phyloP scores from a whole-genome alignment of 1,284 basidiomycete genomes.

The Takashimella tepidaria region DNA sequence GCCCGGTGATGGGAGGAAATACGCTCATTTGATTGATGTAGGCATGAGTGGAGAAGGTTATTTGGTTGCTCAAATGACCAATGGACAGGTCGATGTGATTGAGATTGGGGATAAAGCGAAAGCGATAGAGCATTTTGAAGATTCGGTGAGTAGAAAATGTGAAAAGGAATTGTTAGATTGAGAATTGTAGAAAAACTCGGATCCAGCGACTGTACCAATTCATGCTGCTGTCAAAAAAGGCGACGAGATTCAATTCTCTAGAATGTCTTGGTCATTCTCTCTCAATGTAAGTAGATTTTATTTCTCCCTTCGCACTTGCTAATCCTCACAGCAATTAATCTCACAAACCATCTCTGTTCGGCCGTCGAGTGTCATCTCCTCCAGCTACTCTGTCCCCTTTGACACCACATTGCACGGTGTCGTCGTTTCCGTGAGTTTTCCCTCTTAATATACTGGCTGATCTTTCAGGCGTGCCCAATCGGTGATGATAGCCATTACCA shows the following conservation, averaged over 20 bases:
- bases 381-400: constrained; percentile 47
- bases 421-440: constrained; percentile 59
- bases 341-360: background rate
- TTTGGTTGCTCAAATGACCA: constrained; percentile 50
- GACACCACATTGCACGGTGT: constrained; percentile 66
- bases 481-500: constrained; percentile 18
- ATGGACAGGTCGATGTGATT: constrained; percentile 58
- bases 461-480: constrained; percentile 21
- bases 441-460: constrained; percentile 1
- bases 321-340: background rate
- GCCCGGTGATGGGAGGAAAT: constrained; percentile 25
- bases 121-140: constrained; percentile 58
- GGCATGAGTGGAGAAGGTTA: constrained; percentile 36
- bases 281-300: constrained; percentile 52
- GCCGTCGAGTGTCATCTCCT: background rate
- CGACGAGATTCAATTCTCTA: constrained; percentile 50
- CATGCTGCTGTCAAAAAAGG: constrained; percentile 48
- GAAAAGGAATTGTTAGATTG: too few species aligned
- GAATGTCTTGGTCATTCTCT: constrained; percentile 66
- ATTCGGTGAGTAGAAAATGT: constrained; percentile 51
- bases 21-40: constrained; percentile 32
- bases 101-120: constrained; percentile 50
- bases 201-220: constrained; percentile 46
- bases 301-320: background rate
- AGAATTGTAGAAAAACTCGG: constrained; percentile 28